Evolutionary conservation across 352 stramenopile genomes (phyloP), one percentile per base, ranked within the genome.

Genomic region (Albugo laibachii): DNA sequence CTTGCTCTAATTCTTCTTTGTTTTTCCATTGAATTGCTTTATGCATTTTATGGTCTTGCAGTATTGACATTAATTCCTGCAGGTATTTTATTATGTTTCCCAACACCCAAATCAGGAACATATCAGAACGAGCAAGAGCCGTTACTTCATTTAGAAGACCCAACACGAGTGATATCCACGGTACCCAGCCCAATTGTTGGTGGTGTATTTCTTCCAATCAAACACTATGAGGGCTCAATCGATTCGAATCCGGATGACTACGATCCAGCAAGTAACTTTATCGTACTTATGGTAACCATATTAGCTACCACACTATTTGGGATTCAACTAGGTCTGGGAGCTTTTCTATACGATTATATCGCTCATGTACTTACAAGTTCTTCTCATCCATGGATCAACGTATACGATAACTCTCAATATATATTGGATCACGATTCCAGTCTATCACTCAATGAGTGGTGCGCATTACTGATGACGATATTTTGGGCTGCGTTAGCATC

Each of bases 211-310:
- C 59, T 88, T 46, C 75, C 84, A 46, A 70, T 77, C 13, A 75
- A 81, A 48, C 70, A 88, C 54, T 71, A 81, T 40, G 69, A 61
- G 6, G 63, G 62, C 34, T 75, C 68, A 2, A 72, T 76, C 34
- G 83, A 83, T 48, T 77, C 65, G 50, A 84, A 85, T 45, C 71
- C 75, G 11, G 75, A 88, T 54, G 81, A 66, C 35, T 88, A 85
- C 63, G 72, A 88, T 57, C 62, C 72, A 18, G 65, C 75, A 54
- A 83, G 74, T 54, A 88, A 88, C 52, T 66, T 88, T 34, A 84
- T 88, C 54, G 81, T 88, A 49, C 46, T 88, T 44, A 65, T 85
- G 14, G 75, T 83, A 21, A 88, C 72, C n/a, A 76, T 88, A 41
- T 80, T 83, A 45, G 58, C 66, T 34, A 88, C 75, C 0, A 54